Base-by-base conservation (phyloP, 2,329 filamentous ascomycete genomes). In the Pestalotiopsis sp. region DNA sequence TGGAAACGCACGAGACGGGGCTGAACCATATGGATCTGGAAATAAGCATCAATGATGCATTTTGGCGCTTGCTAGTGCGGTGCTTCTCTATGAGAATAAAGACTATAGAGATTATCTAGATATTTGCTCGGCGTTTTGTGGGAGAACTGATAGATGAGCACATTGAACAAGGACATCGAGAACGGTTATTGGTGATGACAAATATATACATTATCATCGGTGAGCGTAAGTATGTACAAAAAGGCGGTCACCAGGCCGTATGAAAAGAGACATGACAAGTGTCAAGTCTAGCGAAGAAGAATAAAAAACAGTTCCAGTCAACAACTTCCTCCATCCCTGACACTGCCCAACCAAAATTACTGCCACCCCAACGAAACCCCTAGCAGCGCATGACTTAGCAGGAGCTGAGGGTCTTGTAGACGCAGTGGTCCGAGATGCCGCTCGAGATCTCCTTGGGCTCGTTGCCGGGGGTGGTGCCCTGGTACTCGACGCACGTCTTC, bases 401-500 rank as follows among this genome's bases (percentile, higher is more conserved):
- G 20, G 64, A 49, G 23, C 38, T 41, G 11, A 69, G 64, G 38
- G 65, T 61, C 36, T 65, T 62, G 67, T 70, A 73, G 65, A 72
- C 68, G 71, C 72, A 74, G 66, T 71, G 49, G 68, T 61, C 41
- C 59, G 70, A 72, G 20, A 70, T 68, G 14, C 72, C 72, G 45
- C 52, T 68, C 64, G 66, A 20, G 31, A 71, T 62, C 70, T 75
- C 59, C 66, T 69, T 70, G 58, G 73, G 73, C 71, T 75, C 72
- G 62, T 74, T 68, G 63, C 72, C 73, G 39, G 70, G 71, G 5
- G 65, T 68, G 65, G 71, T 74, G 36, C 73, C 73, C 68, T 74
- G 67, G 62, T 62, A 75, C 66, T 71, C 70, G 67, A 72, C 66
- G 56, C 73, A 74, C 68, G 67, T 70, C 39, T 74, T 58, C 60